A percentile compares a stretch with the other conserved stretches of the same genome.
phyloP scores from a whole-genome alignment of 306 rosid genomes.

The Pterocarpus santalinus region DNA sequence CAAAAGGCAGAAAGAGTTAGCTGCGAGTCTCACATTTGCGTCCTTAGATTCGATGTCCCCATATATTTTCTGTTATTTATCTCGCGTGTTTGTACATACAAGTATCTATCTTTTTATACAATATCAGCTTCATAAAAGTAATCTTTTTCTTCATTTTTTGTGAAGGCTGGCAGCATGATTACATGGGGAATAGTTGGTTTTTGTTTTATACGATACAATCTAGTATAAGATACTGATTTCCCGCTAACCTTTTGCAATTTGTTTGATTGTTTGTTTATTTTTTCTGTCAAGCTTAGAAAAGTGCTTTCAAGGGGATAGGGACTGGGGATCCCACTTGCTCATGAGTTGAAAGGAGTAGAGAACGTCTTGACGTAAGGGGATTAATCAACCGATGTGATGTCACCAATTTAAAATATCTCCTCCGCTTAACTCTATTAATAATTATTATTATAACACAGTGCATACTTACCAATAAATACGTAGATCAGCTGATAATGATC shows the following conservation, averaged over 20 bases:
- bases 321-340: slow-evolving; percentile 44
- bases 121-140: slow-evolving; percentile 11
- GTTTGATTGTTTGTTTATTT: slow-evolving; percentile 35
- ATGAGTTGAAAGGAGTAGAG: slow-evolving; percentile 20
- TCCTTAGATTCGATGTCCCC: not conserved
- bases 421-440: not conserved
- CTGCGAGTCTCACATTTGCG: not conserved
- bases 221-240: slow-evolving; percentile 26
- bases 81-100: not conserved
- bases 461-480: too few species aligned
- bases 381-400: slow-evolving; percentile 30
- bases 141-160: slow-evolving; percentile 13
- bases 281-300: not conserved
- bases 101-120: not conserved
- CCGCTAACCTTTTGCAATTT: not conserved
- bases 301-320: not conserved
- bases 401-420: slow-evolving; percentile 2
- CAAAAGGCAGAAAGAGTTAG: not conserved
- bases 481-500: too few species aligned
- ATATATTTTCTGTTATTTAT: not conserved
- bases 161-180: slow-evolving; percentile 43
- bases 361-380: slow-evolving; percentile 33
- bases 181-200: slow-evolving; percentile 28
- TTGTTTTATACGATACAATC: slow-evolving; percentile 33
- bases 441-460: too few species aligned